Conservation (phyloP, 495 filamentous ascomycete species). For the Penicillium diatomitis region DNA sequence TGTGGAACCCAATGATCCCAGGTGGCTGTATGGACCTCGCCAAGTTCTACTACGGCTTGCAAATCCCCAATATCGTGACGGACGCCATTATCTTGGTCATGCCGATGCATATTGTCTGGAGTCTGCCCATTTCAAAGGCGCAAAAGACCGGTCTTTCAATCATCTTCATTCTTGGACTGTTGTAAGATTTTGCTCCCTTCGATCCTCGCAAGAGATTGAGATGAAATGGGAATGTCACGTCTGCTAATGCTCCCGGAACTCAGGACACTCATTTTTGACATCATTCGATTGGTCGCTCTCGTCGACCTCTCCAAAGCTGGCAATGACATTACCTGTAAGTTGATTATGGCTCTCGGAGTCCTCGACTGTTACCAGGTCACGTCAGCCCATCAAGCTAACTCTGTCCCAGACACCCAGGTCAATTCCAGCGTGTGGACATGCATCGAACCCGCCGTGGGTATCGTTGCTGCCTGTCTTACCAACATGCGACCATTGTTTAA, state of each 20-base stretch:
- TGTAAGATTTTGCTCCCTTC: constrained; percentile 13
- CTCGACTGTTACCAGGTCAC: too few relatives aligned
- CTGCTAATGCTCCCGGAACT: neutral
- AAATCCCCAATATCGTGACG: constrained; percentile 34
- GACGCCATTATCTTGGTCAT: constrained; percentile 38
- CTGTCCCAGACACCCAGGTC: constrained; percentile 19
- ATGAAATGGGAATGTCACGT: too few relatives aligned
- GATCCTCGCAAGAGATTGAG: neutral
- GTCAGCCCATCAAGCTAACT: neutral
- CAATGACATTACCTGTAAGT: constrained; percentile 21
- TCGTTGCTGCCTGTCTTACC: constrained; percentile 25
- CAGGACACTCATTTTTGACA: constrained; percentile 22
- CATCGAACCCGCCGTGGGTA: constrained; percentile 27
- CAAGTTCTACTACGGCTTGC: constrained; percentile 26
- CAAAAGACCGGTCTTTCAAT: constrained; percentile 29
- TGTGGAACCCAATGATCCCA: constrained; percentile 16
- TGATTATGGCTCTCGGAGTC: too few relatives aligned
- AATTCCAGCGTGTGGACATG: constrained; percentile 27
- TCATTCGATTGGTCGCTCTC: constrained; percentile 19
- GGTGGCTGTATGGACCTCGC: constrained; percentile 25
- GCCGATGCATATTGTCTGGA: constrained; percentile 41
- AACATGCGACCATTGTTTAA: constrained; percentile 29
- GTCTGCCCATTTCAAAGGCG: constrained; percentile 27
- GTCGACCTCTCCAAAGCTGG: constrained; percentile 13
- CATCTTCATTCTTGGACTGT: constrained; percentile 33